A percentile compares a stretch with the other conserved stretches of the same genome.
These are phyloP conservation scores for Yamadazyma diddensiae DNA, from an alignment of 1,139 yeast genomes.

Conservation along the genomic window DNA sequence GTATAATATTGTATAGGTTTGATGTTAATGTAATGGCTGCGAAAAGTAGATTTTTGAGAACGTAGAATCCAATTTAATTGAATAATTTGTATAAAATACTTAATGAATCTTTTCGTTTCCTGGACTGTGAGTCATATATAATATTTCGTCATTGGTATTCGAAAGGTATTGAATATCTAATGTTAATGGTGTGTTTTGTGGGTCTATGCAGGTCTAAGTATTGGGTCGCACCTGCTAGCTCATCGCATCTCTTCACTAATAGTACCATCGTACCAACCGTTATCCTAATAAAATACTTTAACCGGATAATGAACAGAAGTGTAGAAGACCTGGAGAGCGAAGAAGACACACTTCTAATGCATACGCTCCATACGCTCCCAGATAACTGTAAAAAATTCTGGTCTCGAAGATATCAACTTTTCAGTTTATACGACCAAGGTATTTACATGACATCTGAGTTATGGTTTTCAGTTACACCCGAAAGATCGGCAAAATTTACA, in stretches of 20 bases:
- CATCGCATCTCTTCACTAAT: neutral
- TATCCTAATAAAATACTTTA: no score
- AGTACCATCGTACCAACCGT: no score
- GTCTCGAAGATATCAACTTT: constrained; percentile 56
- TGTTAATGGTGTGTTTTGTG: no score
- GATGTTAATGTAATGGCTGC: constrained; percentile 4
- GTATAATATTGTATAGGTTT: constrained; percentile 1
- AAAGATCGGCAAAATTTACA: constrained; percentile 59
- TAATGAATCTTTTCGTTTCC: no score
- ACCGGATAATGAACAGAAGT: no score
- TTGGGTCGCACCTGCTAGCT: constrained; percentile 1
- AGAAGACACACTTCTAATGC: constrained; percentile 28
- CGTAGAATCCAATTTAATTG: no score
- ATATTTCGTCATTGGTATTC: no score
- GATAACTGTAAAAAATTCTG: constrained; percentile 51
- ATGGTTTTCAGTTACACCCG: constrained; percentile 95
- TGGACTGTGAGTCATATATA: no score
- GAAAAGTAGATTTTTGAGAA: neutral
- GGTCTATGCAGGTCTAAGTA: no score
- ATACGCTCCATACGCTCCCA: constrained; percentile 41
- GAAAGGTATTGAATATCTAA: no score
- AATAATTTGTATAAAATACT: no score
- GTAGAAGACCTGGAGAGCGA: neutral
- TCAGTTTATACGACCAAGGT: constrained; percentile 65
- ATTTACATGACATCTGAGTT: constrained; percentile 69